phyloP scores from a whole-genome alignment of 495 filamentous ascomycete genomes.

The Aspergillus bridgeri region DNA sequence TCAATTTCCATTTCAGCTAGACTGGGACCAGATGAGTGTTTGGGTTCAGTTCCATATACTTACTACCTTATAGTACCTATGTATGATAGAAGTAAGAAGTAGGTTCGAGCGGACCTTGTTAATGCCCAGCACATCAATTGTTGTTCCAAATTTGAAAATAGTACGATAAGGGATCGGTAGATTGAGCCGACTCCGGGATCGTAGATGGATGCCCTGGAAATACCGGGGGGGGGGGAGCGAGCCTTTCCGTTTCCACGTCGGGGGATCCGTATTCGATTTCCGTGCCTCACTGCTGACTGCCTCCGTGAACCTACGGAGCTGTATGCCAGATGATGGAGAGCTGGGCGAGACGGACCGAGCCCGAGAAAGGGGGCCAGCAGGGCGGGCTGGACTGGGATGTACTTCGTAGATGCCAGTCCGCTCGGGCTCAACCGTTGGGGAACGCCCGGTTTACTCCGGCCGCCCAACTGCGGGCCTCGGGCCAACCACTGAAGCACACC shows the following conservation, averaged over 20 bases:
- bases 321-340: too few relatives aligned
- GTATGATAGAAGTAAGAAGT: conserved; percentile 52
- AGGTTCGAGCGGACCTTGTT: conserved; percentile 48
- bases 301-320: too few relatives aligned
- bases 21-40: conserved; percentile 34
- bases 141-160: too few relatives aligned
- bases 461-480: conserved; percentile 19
- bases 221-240: too few relatives aligned
- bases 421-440: conserved; percentile 6
- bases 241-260: too few relatives aligned
- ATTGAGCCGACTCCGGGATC: too few relatives aligned
- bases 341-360: neutral
- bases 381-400: neutral
- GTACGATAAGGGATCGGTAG: too few relatives aligned
- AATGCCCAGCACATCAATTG: conserved; percentile 11
- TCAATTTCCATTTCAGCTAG: conserved; percentile 17
- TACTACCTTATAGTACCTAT: conserved; percentile 5
- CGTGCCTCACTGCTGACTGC: too few relatives aligned
- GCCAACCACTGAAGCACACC: conserved; percentile 13
- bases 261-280: too few relatives aligned
- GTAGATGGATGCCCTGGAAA: too few relatives aligned
- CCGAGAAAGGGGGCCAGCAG: neutral
- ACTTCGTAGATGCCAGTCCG: neutral
- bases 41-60: conserved; percentile 32
- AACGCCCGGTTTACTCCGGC: conserved; percentile 22